Evolutionary conservation across 2,329 filamentous ascomycete genomes (phyloP).

Genomic region (Cordyceps pruinosa): DNA sequence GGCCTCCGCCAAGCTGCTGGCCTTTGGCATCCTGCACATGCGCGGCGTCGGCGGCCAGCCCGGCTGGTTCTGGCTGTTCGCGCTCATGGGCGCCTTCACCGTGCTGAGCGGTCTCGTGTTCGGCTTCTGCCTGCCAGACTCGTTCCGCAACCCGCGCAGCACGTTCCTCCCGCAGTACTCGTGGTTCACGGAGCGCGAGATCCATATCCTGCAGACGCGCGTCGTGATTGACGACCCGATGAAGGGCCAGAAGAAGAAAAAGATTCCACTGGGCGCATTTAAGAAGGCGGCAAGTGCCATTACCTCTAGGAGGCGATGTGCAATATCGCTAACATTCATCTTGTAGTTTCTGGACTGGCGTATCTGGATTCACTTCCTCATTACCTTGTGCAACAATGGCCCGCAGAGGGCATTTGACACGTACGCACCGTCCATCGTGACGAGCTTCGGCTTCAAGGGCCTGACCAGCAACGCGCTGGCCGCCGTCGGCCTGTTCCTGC

Average conservation of each 20-base stretch:
- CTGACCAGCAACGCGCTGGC: constrained; percentile 47
- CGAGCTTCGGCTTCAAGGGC: constrained; percentile 41
- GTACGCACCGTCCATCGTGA: constrained; percentile 48
- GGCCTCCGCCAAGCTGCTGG: constrained; percentile 31
- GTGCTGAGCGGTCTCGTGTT: constrained; percentile 35
- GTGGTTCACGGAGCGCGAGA: constrained; percentile 33
- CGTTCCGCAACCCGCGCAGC: constrained; percentile 35
- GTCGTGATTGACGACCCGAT: constrained; percentile 36
- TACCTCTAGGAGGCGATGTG: too few relatives aligned
- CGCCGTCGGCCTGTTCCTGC: constrained; percentile 45
- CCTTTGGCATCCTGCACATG: constrained; percentile 43
- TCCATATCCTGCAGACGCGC: constrained; percentile 36
- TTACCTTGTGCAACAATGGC: constrained; percentile 43
- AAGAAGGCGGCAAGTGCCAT: constrained; percentile 31
- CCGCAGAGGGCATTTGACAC: constrained; percentile 42
- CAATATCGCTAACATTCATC: neutral
- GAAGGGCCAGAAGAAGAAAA: constrained; percentile 42
- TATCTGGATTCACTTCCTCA: constrained; percentile 44
- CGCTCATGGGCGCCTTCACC: constrained; percentile 45
- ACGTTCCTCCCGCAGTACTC: constrained; percentile 30
- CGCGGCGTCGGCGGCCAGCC: constrained; percentile 37
- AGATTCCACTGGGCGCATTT: constrained; percentile 37
- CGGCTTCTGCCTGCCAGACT: constrained; percentile 38
- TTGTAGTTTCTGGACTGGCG: constrained; percentile 41
- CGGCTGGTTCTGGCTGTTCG: constrained; percentile 54